Base-by-base conservation (phyloP, 2,329 filamentous ascomycete species). In the Beauveria sp. region DNA sequence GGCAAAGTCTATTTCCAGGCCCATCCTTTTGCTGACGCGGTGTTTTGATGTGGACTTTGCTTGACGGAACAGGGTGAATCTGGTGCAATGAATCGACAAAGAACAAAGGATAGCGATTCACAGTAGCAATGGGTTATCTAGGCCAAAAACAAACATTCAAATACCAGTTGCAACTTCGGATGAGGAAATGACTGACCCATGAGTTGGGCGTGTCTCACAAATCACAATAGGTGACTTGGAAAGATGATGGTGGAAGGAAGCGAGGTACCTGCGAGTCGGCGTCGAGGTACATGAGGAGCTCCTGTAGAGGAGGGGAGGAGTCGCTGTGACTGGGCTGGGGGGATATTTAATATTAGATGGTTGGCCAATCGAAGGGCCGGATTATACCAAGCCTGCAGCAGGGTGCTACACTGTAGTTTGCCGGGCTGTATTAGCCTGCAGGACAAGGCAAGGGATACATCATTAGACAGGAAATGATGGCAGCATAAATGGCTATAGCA, bases 221-320 rank as follows among this genome's bases (percentile, higher is more conserved):
- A 30, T 38, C 34, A 22, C 22, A 43, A 34, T 26, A 10, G 40
- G n/a, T 6, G 12, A 22, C 22, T 30, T 46, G 43, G 16, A 58
- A 26, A 18, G 20, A 28, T 50, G 56, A 58, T 34, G 47, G 14
- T 51, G 57, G 47, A 14, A 51, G n/a, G 47, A 59, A 10, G 34
- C 57, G n/a, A 52, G 47, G 47, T 59, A 59, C 57, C 24, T 59
- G 47, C 45, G 7, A 45, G 57, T 20, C 24, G 34, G 26, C 57
- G 7, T 59, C 49, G 49, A 52, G 57, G 57, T 59, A 59, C 57
- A 12, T 59, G 47, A 30, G 26, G 42, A 42, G n/a, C 49, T 51
- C n/a, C 22, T 16, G 20, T 50, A 34, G 24, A 9, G 45, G 30
- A 45, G 24, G 52, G 16, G 14, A 22, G 50, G 30, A 20, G 20